These are phyloP conservation scores for Panicum hallii DNA, from an alignment of 202 grass and related monocot genomes.

Conservation along the genomic window DNA sequence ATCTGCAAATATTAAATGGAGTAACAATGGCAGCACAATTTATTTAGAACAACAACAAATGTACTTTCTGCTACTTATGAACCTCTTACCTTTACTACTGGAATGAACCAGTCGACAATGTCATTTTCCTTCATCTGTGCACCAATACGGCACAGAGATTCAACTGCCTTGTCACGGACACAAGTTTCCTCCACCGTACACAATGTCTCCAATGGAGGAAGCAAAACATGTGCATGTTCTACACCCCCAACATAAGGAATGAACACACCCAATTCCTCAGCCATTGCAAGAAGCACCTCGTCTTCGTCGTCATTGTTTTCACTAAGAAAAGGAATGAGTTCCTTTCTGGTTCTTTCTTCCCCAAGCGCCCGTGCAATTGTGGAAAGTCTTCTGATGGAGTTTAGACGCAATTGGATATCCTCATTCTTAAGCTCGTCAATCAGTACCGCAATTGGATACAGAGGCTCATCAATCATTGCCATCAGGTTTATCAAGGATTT, in stretches of 20 bases:
- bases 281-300: slow-evolving; percentile 97
- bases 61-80: not conserved
- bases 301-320: slow-evolving; percentile 99
- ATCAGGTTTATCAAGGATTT: slow-evolving; percentile 52
- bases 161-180: slow-evolving; percentile 94
- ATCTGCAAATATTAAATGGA: not conserved
- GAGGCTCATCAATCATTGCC: slow-evolving; percentile 83
- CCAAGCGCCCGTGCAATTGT: slow-evolving; percentile 95
- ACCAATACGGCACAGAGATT: slow-evolving; percentile 88
- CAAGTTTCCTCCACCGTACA: slow-evolving; percentile 96
- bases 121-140: slow-evolving; percentile 96
- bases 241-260: slow-evolving; percentile 96
- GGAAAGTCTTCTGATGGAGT: slow-evolving; percentile 92
- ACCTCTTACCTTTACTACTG: slow-evolving; percentile 70
- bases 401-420: slow-evolving; percentile 93
- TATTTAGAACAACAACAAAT: slow-evolving; percentile 7
- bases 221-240: slow-evolving; percentile 85
- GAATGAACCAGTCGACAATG: slow-evolving; percentile 79
- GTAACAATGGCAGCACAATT: not conserved
- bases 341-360: slow-evolving; percentile 93
- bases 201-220: slow-evolving; percentile 85
- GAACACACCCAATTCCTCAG: slow-evolving; percentile 95
- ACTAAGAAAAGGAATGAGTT: slow-evolving; percentile 91
- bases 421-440: slow-evolving; percentile 99
- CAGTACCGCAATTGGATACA: slow-evolving; percentile 95